Percentiles rank a stretch among this genome's conserved stretches.
These are phyloP conservation scores for Saprolegnia diclina DNA, from an alignment of 352 stramenopile genomes.

Conservation along the genomic window DNA sequence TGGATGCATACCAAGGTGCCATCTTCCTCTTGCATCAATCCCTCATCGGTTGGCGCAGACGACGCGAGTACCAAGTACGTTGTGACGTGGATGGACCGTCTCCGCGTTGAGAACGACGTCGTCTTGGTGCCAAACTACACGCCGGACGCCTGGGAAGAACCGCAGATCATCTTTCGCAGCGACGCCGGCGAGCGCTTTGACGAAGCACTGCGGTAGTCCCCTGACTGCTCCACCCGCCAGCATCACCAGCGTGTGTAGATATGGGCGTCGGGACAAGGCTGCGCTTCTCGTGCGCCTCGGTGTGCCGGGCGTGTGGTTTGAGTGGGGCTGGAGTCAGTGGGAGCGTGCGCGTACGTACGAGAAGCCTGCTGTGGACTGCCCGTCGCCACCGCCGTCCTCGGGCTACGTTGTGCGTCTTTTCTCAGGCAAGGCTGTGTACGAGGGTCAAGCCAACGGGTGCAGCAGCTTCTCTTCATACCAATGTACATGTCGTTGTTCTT, in stretches of 20 bases:
- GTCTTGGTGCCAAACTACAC: slow-evolving; percentile 36
- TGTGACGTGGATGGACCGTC: slow-evolving; percentile 46
- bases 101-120: slow-evolving; percentile 42
- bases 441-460: slow-evolving; percentile 30
- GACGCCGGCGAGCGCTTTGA: slow-evolving; percentile 47
- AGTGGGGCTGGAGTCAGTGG: slow-evolving; percentile 47
- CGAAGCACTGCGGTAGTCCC: slow-evolving; percentile 40
- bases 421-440: slow-evolving; percentile 36
- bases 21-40: too few species aligned
- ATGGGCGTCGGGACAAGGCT: slow-evolving; percentile 38
- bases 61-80: slow-evolving; percentile 40
- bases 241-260: not conserved
- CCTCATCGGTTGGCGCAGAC: not conserved
- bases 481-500: not conserved
- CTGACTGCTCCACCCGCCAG: not conserved
- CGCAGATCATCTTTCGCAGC: slow-evolving; percentile 49
- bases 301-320: slow-evolving; percentile 39
- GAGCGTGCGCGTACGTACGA: slow-evolving; percentile 36
- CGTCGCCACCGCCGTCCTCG: slow-evolving; percentile 32
- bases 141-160: slow-evolving; percentile 43
- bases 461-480: not conserved
- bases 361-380: slow-evolving; percentile 39
- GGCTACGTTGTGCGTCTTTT: slow-evolving; percentile 48
- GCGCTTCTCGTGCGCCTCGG: slow-evolving; percentile 41
- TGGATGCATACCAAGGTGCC: not conserved